A percentile compares a stretch with the other conserved stretches of the same genome.
Conservation (phyloP, 1,284 basidiomycete species). For the Cutaneotrichosporon sp. region DNA sequence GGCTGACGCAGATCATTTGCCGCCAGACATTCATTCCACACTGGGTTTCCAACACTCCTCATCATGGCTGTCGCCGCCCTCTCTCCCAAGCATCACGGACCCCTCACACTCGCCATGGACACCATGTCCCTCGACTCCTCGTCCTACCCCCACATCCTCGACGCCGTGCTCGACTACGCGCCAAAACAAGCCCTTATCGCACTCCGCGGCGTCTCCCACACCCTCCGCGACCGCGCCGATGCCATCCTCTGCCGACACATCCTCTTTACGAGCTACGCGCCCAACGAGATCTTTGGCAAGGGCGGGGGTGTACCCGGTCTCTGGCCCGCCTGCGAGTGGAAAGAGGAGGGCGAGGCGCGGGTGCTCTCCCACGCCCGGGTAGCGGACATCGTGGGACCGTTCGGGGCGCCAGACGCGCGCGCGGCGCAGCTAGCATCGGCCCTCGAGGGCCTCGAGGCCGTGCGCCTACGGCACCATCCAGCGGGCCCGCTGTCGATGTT, state of each 20-base stretch:
- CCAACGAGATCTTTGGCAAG: neutral
- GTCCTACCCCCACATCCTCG: constrained; percentile 20
- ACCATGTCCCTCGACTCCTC: neutral
- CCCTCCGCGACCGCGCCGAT: constrained; percentile 18
- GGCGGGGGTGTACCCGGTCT: constrained; percentile 13
- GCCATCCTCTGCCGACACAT: constrained; percentile 18
- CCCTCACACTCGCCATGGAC: neutral
- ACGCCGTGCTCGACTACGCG: constrained; percentile 9
- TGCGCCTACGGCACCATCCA: constrained; percentile 17
- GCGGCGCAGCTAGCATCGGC: neutral
- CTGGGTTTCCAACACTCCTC: neutral
- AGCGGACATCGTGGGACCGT: constrained; percentile 18
- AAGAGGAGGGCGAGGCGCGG: constrained; percentile 2
- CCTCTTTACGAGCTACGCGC: constrained; percentile 11
- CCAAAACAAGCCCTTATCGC: constrained; percentile 7
- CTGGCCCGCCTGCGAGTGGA: constrained; percentile 1
- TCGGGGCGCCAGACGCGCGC: constrained; percentile 2
- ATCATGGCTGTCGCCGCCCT: constrained; percentile 3
- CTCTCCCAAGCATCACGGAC: neutral
- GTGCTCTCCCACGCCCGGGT: constrained; percentile 15
- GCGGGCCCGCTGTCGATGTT: neutral
- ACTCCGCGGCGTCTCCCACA: constrained; percentile 13
- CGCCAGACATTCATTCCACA: neutral
- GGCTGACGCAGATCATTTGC: neutral
- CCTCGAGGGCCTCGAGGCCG: neutral